phyloP scores from a whole-genome alignment of 1,284 basidiomycete genomes.

The Leucocoprinus gongylophorus region DNA sequence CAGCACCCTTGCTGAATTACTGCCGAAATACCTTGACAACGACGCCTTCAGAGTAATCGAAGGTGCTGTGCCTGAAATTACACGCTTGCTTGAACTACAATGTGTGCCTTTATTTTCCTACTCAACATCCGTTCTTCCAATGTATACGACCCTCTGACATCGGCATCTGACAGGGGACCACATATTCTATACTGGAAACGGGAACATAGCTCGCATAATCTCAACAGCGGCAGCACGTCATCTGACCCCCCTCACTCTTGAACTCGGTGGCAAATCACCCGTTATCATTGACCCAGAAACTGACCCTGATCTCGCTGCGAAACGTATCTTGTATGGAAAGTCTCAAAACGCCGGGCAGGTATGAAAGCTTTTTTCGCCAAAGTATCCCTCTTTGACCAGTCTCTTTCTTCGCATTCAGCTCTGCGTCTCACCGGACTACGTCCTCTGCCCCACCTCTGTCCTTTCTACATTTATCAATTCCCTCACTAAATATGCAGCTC shows the following conservation, averaged over 20 bases:
- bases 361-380: constrained; percentile 20
- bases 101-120: constrained; percentile 53
- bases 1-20: constrained; percentile 63
- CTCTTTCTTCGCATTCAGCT: constrained; percentile 34
- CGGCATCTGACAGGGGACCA: constrained; percentile 21
- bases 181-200: constrained; percentile 44
- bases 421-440: constrained; percentile 75
- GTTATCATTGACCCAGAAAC: constrained; percentile 67
- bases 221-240: constrained; percentile 64
- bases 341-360: constrained; percentile 61
- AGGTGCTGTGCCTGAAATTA: constrained; percentile 72
- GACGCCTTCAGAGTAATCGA: constrained; percentile 66
- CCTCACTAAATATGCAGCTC: constrained; percentile 45
- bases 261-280: constrained; percentile 72
- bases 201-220: constrained; percentile 55
- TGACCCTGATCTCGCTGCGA: constrained; percentile 52
- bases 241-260: constrained; percentile 65
- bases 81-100: constrained; percentile 66
- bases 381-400: constrained; percentile 19
- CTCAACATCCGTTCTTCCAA: not conserved
- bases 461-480: constrained; percentile 55
- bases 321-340: constrained; percentile 76
- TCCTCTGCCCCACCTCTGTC: constrained; percentile 56
- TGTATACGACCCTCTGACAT: not conserved
- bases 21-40: constrained; percentile 77